Conservation (phyloP, 2,329 filamentous ascomycete genomes). For the Aspergillus costaricaensis region DNA sequence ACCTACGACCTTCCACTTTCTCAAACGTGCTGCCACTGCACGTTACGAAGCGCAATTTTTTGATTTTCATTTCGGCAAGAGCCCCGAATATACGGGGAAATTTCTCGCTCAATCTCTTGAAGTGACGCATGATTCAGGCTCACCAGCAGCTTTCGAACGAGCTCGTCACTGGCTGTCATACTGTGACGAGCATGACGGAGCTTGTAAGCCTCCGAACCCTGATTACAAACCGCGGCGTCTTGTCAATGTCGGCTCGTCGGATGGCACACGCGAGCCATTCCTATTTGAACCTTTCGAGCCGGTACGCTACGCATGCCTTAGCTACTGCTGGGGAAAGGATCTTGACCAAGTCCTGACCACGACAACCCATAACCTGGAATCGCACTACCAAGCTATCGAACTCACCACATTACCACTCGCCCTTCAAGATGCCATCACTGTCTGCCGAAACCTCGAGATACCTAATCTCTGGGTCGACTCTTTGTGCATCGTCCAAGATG, state of each 20-base stretch:
- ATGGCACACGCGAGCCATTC: background rate
- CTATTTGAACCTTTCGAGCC: background rate
- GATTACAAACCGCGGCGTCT: background rate
- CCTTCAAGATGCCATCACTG: background rate
- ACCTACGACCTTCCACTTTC: background rate
- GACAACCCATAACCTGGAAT: background rate
- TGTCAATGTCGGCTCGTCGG: background rate
- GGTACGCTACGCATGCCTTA: background rate
- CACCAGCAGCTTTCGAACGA: background rate
- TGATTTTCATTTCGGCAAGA: accelerated
- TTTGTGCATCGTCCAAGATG: background rate
- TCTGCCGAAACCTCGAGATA: background rate
- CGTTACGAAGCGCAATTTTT: background rate
- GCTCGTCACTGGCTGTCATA: background rate
- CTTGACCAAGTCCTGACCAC: background rate
- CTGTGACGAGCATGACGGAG: background rate
- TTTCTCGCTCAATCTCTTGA: background rate
- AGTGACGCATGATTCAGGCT: background rate
- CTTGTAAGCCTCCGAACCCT: background rate
- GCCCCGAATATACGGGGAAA: background rate
- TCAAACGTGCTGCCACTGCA: background rate
- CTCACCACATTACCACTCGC: background rate
- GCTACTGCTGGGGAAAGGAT: background rate
- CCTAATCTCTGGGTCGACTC: background rate
- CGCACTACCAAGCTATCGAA: background rate